Base-by-base conservation (phyloP, 345 rosid species). In the Brassica cretica region DNA sequence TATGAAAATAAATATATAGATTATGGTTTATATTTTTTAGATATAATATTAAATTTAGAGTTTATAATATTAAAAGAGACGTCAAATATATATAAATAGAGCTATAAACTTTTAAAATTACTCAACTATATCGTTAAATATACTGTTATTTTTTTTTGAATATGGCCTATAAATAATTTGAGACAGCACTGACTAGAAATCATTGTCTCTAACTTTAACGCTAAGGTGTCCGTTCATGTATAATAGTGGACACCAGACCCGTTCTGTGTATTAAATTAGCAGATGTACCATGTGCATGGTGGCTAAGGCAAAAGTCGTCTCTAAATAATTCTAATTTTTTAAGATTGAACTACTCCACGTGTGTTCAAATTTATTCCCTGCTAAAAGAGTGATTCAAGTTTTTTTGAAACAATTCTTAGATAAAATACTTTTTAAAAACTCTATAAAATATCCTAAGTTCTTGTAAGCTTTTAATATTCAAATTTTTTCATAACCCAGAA, bases 261-360 rank as follows among this genome's bases (percentile, higher is more conserved):
- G 14, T 5, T 29, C 21, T 16, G 19, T 70, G 24, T 19, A 21
- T 58, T 71, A 37, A 37, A 37, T 37, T 24, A 71, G 61, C 53
- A 39, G 9, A 59, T 71, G 75, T 71, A 21, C 39, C 35, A 59
- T 71, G 66, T 59, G 51, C 51, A 41, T 3, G 56, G 66, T 59
- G 19, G 75, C 56, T 71, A 25, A 60, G 58, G 24, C 39, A 24
- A 71, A 59, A 71, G 37, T 37, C 33, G 32, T 15, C 39, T 15
- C 19, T 32, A 33, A 32, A 70, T 32, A 49, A 33, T 56, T 35
- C n/a, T 19, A 21, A 30, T 3, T 12, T 12, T 59, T 59, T 9
- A n/a, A 46, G 19, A 39, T 27, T 75, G 66, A 25, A 56, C 32
- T 58, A 58, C 72, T 41, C n/a, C 3, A 10, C 51, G 12, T 41